These are phyloP conservation scores for Backusella tarrabulga DNA, from an alignment of 192 early-diverging fungal species.

Conservation along the genomic window DNA sequence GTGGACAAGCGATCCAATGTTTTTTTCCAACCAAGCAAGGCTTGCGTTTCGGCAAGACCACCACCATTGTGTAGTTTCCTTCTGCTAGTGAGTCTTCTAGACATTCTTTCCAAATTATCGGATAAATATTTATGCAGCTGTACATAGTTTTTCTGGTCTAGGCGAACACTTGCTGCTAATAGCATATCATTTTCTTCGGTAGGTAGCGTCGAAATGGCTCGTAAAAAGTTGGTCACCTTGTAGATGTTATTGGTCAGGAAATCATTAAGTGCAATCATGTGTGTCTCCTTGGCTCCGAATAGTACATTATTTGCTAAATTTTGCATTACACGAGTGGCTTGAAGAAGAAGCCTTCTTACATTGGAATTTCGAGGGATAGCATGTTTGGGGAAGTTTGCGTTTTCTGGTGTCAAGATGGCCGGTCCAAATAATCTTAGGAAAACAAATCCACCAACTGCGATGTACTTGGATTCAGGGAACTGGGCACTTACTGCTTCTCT, in stretches of 20 bases:
- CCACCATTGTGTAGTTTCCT: constrained; percentile 43
- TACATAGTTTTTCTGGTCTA: constrained; percentile 28
- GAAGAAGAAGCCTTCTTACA: constrained; percentile 77
- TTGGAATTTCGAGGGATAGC: constrained; percentile 63
- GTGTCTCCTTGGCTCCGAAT: constrained; percentile 94
- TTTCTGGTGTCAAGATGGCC: constrained; percentile 88
- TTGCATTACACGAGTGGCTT: constrained; percentile 94
- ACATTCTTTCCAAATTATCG: constrained; percentile 69
- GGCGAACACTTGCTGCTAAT: not conserved
- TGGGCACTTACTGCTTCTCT: constrained; percentile 68
- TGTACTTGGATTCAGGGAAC: constrained; percentile 82
- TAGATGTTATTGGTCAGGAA: constrained; percentile 81
- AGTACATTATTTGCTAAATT: constrained; percentile 94
- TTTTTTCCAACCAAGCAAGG: constrained; percentile 52
- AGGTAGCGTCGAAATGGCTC: constrained; percentile 61
- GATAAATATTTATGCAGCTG: constrained; percentile 61
- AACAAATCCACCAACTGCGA: constrained; percentile 91
- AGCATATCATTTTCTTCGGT: not conserved
- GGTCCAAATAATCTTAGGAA: constrained; percentile 95
- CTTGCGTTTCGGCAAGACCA: not conserved
- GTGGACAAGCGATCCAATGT: constrained; percentile 77
- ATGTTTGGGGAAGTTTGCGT: constrained; percentile 63
- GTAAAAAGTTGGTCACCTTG: constrained; percentile 78
- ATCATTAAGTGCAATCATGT: constrained; percentile 88
- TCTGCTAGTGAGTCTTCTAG: constrained; percentile 56